These are phyloP conservation scores for Penicillium paradoxum DNA, from an alignment of 495 filamentous ascomycete genomes.

Conservation along the genomic window DNA sequence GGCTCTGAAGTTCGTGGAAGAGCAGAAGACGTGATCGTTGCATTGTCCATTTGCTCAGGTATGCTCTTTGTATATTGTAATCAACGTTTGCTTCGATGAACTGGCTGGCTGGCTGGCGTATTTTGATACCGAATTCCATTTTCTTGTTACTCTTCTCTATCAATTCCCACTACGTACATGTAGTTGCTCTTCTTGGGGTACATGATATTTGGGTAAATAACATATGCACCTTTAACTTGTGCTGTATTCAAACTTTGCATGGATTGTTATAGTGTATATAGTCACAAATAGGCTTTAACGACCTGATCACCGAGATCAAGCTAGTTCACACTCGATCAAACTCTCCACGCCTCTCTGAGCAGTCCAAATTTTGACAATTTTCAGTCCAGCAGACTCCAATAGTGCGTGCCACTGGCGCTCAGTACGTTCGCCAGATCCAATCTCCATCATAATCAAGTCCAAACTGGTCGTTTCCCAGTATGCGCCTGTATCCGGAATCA, in stretches of 20 bases:
- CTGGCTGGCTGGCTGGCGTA: slow-evolving; percentile 17
- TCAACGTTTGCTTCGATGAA: slow-evolving; percentile 11
- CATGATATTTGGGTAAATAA: too few species aligned
- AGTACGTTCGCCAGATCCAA: slow-evolving; percentile 33
- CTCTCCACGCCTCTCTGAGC: slow-evolving; percentile 30
- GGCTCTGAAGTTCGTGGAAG: slow-evolving; percentile 90
- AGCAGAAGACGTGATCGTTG: slow-evolving; percentile 47
- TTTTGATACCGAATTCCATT: slow-evolving; percentile 18
- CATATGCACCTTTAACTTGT: too few species aligned
- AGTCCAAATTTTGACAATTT: slow-evolving; percentile 35
- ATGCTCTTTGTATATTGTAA: slow-evolving; percentile 16
- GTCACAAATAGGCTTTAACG: not conserved
- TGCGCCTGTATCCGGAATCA: slow-evolving; percentile 32
- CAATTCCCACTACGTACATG: not conserved
- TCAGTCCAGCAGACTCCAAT: slow-evolving; percentile 31
- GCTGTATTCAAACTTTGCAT: too few species aligned
- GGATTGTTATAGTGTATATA: too few species aligned
- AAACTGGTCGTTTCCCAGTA: slow-evolving; percentile 35
- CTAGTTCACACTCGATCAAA: slow-evolving; percentile 36
- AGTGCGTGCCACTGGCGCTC: slow-evolving; percentile 30
- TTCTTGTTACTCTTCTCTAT: not conserved
- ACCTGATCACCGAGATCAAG: not conserved
- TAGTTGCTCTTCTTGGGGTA: too few species aligned
- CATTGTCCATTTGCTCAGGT: not conserved
- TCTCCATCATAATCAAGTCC: slow-evolving; percentile 37